Base-by-base conservation (phyloP, 2,329 filamentous ascomycete genomes). In the Arthrocladium fulminans region DNA sequence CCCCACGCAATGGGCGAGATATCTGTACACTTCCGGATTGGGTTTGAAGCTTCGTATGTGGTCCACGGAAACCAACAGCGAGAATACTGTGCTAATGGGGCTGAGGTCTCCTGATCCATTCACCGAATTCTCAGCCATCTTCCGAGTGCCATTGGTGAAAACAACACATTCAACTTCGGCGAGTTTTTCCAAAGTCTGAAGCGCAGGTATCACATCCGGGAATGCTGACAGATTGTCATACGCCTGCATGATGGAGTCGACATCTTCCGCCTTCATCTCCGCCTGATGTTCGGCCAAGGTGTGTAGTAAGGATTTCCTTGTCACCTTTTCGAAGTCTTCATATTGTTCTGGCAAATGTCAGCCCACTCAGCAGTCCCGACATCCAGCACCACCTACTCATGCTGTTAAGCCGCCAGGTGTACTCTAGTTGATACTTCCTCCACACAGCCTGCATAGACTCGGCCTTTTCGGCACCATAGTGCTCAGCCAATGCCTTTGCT, bases 331-430 rank as follows among this genome's bases (percentile, higher is more conserved):
- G 65, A 88, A 88, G 41, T 76, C 61, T 48, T 76, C 71, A 58
- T 83, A 86, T 46, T 71, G 59, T 37, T 74, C 82, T 86, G 5
- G 34, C 29, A 24, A 8, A 45, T 25, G 23, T 45, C 48, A 47
- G 19, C 10, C 19, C 20, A 24, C 42, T n/a, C 3, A 30, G 24
- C 47, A 24, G 40, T 35, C 6, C 34, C 29, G 9, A 50, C 15
- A 44, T 64, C 6, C 27, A 29, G 19, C 22, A 40, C 20, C 7
- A 37, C 68, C 52, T 67, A 84, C 84, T 74, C 84, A 88, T 88
- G 70, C 79, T 82, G 59, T 81, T 88, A 54, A 83, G 66, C 45
- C 84, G 72, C 82, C 82, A 88, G 32, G 84, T 86, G 58, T 88
- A 89, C 64, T 88, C 84, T 7, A 88, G 69, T 63, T 88, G 84